Evolutionary conservation across 345 rosid species (phyloP).

Genomic region (Pugionium cornutum): DNA sequence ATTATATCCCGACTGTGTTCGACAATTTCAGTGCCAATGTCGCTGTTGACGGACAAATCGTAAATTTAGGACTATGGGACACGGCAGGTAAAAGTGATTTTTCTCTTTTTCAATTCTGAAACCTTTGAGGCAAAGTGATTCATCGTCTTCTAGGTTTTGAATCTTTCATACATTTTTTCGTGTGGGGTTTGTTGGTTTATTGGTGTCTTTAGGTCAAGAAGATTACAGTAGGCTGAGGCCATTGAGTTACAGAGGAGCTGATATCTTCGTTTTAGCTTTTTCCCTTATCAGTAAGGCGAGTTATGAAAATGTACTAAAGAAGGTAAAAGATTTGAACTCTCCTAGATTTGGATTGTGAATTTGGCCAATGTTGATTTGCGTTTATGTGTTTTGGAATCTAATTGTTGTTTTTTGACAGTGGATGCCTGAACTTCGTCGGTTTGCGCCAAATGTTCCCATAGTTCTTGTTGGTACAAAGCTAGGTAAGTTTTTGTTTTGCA

Average conservation of each 20-base stretch:
- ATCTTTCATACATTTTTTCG: constrained; percentile 2
- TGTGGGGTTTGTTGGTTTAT: not conserved
- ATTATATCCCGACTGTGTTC: constrained; percentile 94
- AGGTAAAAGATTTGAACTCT: constrained; percentile 48
- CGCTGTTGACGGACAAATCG: constrained; percentile 86
- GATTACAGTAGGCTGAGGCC: constrained; percentile 99
- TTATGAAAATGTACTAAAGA: constrained; percentile 94
- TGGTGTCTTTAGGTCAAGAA: constrained; percentile 74
- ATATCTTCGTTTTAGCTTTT: constrained; percentile 87
- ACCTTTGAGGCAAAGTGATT: not conserved
- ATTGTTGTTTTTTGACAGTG: constrained; percentile 56
- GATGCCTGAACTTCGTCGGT: constrained; percentile 97
- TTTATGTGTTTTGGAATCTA: constrained; percentile 13
- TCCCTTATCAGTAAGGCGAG: constrained; percentile 93
- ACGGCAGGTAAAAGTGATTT: constrained; percentile 73
- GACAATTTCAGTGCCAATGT: constrained; percentile 99
- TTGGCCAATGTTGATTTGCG: constrained; percentile 7
- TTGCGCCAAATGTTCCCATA: constrained; percentile 94
- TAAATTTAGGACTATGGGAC: constrained; percentile 97
- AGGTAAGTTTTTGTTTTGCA: constrained; percentile 47
- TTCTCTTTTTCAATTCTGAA: not conserved
- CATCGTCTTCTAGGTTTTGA: constrained; percentile 4
- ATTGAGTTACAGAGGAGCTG: constrained; percentile 97
- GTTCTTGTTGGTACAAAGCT: constrained; percentile 96
- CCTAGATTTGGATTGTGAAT: constrained; percentile 2